phyloP scores from a whole-genome alignment of 192 early-diverging fungal species.

The Backusella mclennaniae region DNA sequence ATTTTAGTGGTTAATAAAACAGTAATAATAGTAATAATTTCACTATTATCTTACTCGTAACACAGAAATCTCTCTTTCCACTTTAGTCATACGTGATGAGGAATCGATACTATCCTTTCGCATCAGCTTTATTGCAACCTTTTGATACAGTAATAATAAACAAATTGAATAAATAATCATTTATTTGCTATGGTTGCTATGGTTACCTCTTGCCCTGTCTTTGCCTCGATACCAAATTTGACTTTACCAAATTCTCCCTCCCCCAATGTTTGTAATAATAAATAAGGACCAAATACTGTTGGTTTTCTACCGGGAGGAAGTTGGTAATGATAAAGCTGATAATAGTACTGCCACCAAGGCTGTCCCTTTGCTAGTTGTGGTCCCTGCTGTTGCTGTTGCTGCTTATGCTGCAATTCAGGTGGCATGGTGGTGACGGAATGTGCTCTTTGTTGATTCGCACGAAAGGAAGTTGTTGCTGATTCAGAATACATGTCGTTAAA shows the following conservation, averaged over 20 bases:
- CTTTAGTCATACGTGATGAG: conserved; percentile 79
- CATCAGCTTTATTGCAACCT: conserved; percentile 96
- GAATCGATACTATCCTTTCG: conserved; percentile 88
- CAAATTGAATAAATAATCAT: not conserved
- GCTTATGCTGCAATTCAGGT: conserved; percentile 20
- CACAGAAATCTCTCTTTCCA: conserved; percentile 93
- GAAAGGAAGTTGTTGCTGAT: conserved; percentile 8
- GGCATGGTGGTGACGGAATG: conserved; percentile 48
- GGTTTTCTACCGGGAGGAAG: conserved; percentile 41
- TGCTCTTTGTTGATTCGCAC: conserved; percentile 50
- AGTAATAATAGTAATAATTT: not conserved
- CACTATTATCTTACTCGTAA: conserved; percentile 64
- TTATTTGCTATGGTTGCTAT: not conserved
- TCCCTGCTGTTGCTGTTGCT: conserved; percentile 5
- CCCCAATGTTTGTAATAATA: conserved; percentile 92
- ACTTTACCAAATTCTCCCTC: conserved; percentile 99
- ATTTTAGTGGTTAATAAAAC: not conserved
- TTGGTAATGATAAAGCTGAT: conserved; percentile 29
- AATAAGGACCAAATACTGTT: conserved; percentile 86
- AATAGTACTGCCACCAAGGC: conserved; percentile 38
- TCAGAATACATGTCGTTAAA: conserved; percentile 13
- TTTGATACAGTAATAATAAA: not conserved
- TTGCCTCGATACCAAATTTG: conserved; percentile 87
- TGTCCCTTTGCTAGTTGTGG: conserved; percentile 28
- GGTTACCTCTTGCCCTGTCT: conserved; percentile 65